Conservation (phyloP, 306 rosid genomes). For the Lathyrus tuberosus region DNA sequence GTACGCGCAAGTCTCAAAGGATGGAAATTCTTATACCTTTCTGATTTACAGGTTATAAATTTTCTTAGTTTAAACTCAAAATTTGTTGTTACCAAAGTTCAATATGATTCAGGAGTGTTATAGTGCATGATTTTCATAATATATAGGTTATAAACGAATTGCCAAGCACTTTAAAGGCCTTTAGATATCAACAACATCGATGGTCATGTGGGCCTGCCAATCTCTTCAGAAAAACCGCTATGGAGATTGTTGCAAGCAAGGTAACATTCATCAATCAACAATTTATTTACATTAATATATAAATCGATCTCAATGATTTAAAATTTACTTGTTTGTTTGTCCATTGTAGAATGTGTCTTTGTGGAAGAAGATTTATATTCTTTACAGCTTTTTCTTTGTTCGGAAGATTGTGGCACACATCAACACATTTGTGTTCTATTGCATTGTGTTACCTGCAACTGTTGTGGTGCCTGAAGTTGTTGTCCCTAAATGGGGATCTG, state of each 20-base stretch:
- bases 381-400: conserved; percentile 88
- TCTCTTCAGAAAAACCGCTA: conserved; percentile 73
- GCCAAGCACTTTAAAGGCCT: conserved; percentile 92
- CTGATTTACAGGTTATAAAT: conserved; percentile 47
- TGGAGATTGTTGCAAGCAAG: conserved; percentile 74
- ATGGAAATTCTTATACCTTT: conserved; percentile 80
- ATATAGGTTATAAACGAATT: conserved; percentile 77
- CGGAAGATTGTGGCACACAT: conserved; percentile 80
- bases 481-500: conserved; percentile 82
- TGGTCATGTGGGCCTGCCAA: conserved; percentile 99
- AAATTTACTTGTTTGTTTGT: background rate
- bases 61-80: background rate
- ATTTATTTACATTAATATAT: too few species aligned
- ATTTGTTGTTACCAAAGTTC: background rate
- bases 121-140: background rate
- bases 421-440: conserved; percentile 73
- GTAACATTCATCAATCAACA: conserved; percentile 30
- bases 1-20: conserved; percentile 92
- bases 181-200: conserved; percentile 82
- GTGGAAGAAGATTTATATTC: conserved; percentile 76
- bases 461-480: conserved; percentile 77
- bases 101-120: background rate
- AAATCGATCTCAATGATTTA: background rate
- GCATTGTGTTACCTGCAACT: conserved; percentile 76
- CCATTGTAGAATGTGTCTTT: conserved; percentile 67